Percentiles rank a stretch among this genome's conserved stretches.
Evolutionary conservation across 768 basidiomycete species (phyloP).

Genomic region (Lentinus tigrinus): DNA sequence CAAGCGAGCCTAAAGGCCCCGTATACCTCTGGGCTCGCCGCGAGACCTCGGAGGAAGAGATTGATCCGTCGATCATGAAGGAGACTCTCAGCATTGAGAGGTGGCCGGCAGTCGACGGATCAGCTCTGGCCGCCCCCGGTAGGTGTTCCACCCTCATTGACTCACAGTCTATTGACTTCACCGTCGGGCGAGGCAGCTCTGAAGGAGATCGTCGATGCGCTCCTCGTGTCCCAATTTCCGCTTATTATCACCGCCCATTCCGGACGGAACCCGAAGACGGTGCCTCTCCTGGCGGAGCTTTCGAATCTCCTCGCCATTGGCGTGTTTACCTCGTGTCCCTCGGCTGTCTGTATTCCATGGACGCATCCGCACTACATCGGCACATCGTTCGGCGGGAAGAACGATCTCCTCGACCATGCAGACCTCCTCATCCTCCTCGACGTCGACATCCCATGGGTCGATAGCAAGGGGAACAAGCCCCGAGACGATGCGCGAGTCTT

Average conservation of each 20-base stretch:
- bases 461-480: conserved; percentile 45
- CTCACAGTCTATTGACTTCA: background rate
- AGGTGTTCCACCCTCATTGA: background rate
- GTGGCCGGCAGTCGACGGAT: conserved; percentile 55
- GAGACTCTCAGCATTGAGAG: conserved; percentile 29
- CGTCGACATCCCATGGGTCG: conserved; percentile 66
- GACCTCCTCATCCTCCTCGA: conserved; percentile 68
- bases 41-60: conserved; percentile 67
- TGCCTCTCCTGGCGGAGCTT: conserved; percentile 45
- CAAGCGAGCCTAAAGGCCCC: conserved; percentile 67
- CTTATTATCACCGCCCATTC: conserved; percentile 66
- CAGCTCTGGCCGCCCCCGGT: conserved; percentile 45
- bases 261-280: conserved; percentile 53
- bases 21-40: conserved; percentile 73
- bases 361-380: conserved; percentile 57
- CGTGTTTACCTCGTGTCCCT: conserved; percentile 52
- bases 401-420: conserved; percentile 47
- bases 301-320: conserved; percentile 56
- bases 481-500: conserved; percentile 48
- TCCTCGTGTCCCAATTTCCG: conserved; percentile 50
- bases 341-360: conserved; percentile 53
- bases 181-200: conserved; percentile 20
- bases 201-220: conserved; percentile 43
- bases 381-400: conserved; percentile 48
- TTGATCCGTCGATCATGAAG: conserved; percentile 39